Base-by-base conservation (phyloP, 345 rosid genomes). In the Moringa oleifera region DNA sequence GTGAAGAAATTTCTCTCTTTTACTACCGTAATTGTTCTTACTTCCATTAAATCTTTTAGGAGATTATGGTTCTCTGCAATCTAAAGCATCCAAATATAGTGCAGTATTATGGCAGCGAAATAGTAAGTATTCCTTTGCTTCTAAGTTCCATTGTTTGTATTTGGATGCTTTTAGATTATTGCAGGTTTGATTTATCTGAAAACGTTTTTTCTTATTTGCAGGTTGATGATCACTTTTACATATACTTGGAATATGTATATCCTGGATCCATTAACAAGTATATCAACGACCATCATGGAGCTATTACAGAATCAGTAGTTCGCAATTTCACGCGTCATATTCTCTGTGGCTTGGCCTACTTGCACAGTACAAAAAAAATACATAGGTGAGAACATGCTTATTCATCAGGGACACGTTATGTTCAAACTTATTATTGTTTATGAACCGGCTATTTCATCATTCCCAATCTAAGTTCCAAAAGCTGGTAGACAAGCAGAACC, bases 241-340 rank as follows among this genome's bases (percentile, higher is more conserved):
- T 87, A 58, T 84, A 77, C 56, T 62, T 87, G 80, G 94, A 87
- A 78, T 77, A 73, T 65, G 81, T 84, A 49, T 69, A 82, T 77
- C 94, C 94, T 1, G 90, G 94, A 24, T 80, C 94, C 1, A 75
- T 87, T 59, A 79, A 73, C 68, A 87, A 59, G 60, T 87, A 82
- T 67, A 58, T 80, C 51, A 75, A 45, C 24, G 86, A 84, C 24
- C 94, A 84, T 64, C 76, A 77, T 65, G 83, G 80, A 64, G 77
- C 59, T 61, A 79, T 87, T 63, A 72, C 84, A 25, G 90, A 87
- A 73, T 67, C 87, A 57, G 74, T 87, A 46, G 86, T 87, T 68
- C 86, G 90, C 57, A 82, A 79, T 74, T 87, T 87, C 68, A 87
- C 90, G 36, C 88, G 86, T 58, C 94, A 87, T 71, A 84, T 79